Conservation (phyloP, 1,284 basidiomycete genomes). For the Heterobasidion annosum region DNA sequence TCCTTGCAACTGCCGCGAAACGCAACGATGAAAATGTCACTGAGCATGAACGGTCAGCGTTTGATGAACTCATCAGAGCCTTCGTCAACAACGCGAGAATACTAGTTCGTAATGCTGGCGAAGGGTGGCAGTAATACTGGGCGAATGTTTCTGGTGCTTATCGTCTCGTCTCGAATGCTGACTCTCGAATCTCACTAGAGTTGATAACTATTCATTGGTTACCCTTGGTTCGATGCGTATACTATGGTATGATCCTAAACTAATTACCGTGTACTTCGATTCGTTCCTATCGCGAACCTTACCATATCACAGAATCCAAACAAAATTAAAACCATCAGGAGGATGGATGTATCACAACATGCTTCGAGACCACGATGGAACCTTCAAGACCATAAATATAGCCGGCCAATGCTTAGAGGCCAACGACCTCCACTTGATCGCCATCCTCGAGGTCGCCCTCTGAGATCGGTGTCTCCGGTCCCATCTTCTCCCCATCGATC, state of each 20-base stretch:
- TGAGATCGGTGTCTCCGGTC: conserved; percentile 44
- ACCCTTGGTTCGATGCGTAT: too few species aligned
- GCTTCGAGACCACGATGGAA: neutral
- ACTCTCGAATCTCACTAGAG: too few species aligned
- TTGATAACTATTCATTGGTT: too few species aligned
- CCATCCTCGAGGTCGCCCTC: conserved; percentile 67
- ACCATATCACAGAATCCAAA: too few species aligned
- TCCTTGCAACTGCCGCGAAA: conserved; percentile 49
- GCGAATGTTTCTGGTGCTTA: too few species aligned
- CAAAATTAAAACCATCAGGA: too few species aligned
- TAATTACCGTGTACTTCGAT: too few species aligned
- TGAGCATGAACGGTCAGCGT: conserved; percentile 60
- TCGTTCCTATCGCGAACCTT: too few species aligned
- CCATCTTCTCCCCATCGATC: conserved; percentile 64
- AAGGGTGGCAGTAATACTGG: conserved; percentile 24
- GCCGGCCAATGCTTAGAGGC: conserved; percentile 30
- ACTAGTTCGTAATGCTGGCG: conserved; percentile 55
- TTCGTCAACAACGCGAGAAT: conserved; percentile 77
- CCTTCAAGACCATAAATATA: neutral
- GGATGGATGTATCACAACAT: too few species aligned
- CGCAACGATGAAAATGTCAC: conserved; percentile 46
- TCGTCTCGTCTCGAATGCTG: too few species aligned
- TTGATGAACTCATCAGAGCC: conserved; percentile 74
- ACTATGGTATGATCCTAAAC: too few species aligned
- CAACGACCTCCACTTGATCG: conserved; percentile 65